Evolutionary conservation across 129 eudicot genomes (phyloP), one percentile per base, ranked within the genome.

Genomic region (Tagetes erecta): DNA sequence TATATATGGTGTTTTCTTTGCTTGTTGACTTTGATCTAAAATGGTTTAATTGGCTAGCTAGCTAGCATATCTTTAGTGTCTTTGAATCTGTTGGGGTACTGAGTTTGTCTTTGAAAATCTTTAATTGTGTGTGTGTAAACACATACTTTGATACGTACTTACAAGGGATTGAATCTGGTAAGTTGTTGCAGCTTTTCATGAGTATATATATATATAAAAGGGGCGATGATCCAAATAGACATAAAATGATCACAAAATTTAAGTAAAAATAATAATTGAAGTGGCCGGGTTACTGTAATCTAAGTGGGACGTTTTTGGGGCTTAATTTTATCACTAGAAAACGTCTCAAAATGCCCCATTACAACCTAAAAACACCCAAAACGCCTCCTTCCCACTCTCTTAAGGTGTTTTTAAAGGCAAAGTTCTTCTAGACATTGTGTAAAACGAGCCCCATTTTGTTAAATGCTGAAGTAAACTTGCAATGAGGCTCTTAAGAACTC

Each of bases 161-260:
- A 57, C 64, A 67, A 70, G 47, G 52, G 71, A 78, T 59, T 60
- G 27, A 20, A 20, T 20, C 27, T 20, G 27, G 27, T 20, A 36
- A 60, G 76, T 60, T 33, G 51, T 62, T 78, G 76, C 76, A 78
- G 81, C 76, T 78, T 78, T 78, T 78, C 13, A 41, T 38, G 65
- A 71, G 72, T 13, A 51, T 39, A 62, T 64, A 49, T 50, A 39
- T 58, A n/a, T 62, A 2, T 72, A 71, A 62, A 63, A 38, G 49
- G 38, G 49, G 30, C 37, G 64, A 34, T 41, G 72, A 76, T 76
- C 80, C 35, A 76, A 31, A 62, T 50, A 38, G 3, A 12, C 62
- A 40, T 58, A 78, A 38, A 70, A 50, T 34, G 63, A 78, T 47
- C 39, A 67, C 53, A 52, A 53, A 30, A 49, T 20, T 27, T 20